Evolutionary conservation across 306 rosid species (phyloP).

Genomic region (Corylus avellana): DNA sequence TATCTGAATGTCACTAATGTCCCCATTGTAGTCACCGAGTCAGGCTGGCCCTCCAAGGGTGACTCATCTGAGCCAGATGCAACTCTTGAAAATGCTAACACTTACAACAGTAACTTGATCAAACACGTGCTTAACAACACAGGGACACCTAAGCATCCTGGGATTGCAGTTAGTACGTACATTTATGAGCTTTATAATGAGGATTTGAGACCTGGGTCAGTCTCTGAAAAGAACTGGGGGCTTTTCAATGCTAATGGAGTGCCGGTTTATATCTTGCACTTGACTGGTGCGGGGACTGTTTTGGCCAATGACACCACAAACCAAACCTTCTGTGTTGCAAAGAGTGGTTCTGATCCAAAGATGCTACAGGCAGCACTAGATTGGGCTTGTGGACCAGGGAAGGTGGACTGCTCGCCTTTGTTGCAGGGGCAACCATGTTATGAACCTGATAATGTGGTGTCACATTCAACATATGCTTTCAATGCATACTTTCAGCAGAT

Average conservation of each 20-base stretch:
- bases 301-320: constrained; percentile 88
- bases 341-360: constrained; percentile 65
- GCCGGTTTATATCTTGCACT: constrained; percentile 79
- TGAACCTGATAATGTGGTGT: constrained; percentile 71
- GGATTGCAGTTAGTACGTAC: constrained; percentile 81
- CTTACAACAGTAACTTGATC: constrained; percentile 92
- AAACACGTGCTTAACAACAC: constrained; percentile 83
- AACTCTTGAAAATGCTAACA: constrained; percentile 76
- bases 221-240: constrained; percentile 92
- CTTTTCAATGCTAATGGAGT: constrained; percentile 66
- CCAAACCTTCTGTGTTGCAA: constrained; percentile 88
- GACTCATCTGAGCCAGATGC: constrained; percentile 78
- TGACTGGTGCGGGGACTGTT: constrained; percentile 77
- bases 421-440: constrained; percentile 82
- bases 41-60: constrained; percentile 97
- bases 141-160: constrained; percentile 94
- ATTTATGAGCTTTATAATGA: constrained; percentile 93
- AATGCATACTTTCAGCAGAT: constrained; percentile 83
- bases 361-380: constrained; percentile 92
- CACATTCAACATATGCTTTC: constrained; percentile 82
- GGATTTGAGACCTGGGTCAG: constrained; percentile 75
- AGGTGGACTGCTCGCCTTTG: constrained; percentile 83
- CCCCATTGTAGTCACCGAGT: constrained; percentile 78
- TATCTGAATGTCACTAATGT: constrained; percentile 74
- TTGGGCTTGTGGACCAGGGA: constrained; percentile 99